phyloP scores from a whole-genome alignment of 164 flowering plant genomes.

The Magnolia changhungtana region DNA sequence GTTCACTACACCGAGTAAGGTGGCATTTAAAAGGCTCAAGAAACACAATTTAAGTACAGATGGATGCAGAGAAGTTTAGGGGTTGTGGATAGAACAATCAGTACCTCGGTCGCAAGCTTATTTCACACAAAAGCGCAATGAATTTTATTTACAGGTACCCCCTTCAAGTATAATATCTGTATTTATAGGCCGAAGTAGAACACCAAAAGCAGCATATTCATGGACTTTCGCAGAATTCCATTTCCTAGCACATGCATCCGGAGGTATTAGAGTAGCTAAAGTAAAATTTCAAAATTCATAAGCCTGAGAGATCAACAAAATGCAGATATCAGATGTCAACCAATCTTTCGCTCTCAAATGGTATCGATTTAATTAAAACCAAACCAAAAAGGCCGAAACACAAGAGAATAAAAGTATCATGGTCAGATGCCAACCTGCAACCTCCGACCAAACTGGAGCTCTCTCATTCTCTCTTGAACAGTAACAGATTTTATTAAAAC shows the following conservation, averaged over 20 bases:
- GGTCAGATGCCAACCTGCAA: too few species aligned
- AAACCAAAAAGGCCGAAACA: too few species aligned
- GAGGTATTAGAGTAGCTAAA: neutral
- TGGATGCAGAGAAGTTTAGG: too few species aligned
- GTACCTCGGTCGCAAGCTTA: neutral
- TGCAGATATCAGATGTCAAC: neutral
- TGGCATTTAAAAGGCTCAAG: too few species aligned
- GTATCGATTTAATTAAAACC: too few species aligned
- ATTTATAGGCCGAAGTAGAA: neutral
- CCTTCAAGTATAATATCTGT: neutral
- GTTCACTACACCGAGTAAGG: too few species aligned
- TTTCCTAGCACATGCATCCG: slow-evolving; percentile 16
- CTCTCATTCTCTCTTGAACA: neutral
- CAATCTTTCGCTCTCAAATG: neutral
- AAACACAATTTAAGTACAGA: too few species aligned
- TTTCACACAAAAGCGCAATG: neutral
- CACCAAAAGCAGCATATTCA: neutral
- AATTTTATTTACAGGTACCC: neutral
- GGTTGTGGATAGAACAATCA: too few species aligned
- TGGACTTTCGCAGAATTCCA: slow-evolving; percentile 34
- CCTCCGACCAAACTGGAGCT: neutral
- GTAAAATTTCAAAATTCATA: neutral
- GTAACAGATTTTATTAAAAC: neutral
- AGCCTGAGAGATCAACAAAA: neutral
- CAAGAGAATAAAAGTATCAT: too few species aligned